Evolutionary conservation across 306 rosid genomes (phyloP).

Genomic region (Gillenia trifoliata): DNA sequence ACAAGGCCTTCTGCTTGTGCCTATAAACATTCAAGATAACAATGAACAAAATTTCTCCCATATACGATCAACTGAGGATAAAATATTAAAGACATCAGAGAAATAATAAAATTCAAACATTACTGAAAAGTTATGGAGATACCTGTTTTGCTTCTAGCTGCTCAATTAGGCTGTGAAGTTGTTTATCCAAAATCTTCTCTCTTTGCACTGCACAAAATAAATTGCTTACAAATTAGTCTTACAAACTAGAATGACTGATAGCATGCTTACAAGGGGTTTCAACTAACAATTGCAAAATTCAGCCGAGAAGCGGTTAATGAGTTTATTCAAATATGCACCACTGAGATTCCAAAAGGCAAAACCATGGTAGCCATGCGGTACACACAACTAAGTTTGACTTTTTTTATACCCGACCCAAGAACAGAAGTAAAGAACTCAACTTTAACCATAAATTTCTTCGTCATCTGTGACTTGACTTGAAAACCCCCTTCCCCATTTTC

Average conservation of each 20-base stretch:
- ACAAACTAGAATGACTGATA: neutral
- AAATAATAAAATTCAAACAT: neutral
- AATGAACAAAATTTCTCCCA: neutral
- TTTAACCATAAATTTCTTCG: neutral
- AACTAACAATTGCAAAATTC: neutral
- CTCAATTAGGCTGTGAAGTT: conserved; percentile 81
- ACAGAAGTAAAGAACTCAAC: neutral
- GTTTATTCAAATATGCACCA: neutral
- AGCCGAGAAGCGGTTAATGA: neutral
- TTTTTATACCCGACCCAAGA: neutral
- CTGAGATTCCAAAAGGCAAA: neutral
- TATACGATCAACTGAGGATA: neutral
- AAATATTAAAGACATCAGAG: neutral
- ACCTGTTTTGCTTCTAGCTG: conserved; percentile 87
- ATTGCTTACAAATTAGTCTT: neutral
- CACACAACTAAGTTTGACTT: neutral
- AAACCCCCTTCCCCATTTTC: neutral
- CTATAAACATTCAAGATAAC: conserved; percentile 32
- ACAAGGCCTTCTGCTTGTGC: conserved; percentile 89
- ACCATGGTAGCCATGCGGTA: neutral
- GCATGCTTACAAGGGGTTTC: neutral
- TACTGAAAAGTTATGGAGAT: neutral
- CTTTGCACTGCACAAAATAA: conserved; percentile 64
- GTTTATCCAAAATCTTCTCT: conserved; percentile 85
- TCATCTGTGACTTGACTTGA: neutral